A percentile compares a stretch with the other conserved stretches of the same genome.
Evolutionary conservation across 345 rosid genomes (phyloP).

Genomic region (Hibiscus tridactylites): DNA sequence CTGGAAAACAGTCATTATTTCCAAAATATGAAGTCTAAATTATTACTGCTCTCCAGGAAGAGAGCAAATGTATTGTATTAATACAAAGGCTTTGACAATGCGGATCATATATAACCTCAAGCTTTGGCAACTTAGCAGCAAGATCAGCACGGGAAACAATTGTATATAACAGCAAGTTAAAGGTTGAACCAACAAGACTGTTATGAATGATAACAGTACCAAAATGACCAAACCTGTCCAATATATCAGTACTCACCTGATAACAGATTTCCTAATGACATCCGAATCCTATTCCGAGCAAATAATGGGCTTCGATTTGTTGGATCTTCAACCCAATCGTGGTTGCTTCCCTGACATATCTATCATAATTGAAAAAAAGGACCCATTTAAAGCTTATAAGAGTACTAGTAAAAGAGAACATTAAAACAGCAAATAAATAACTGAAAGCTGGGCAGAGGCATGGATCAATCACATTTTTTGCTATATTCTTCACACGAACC

Average conservation of each 20-base stretch:
- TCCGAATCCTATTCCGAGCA: slow-evolving; percentile 80
- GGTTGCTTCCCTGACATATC: slow-evolving; percentile 52
- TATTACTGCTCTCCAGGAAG: background rate
- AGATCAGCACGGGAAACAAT: background rate
- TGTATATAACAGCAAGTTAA: background rate
- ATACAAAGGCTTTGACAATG: background rate
- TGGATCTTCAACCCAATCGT: slow-evolving; percentile 86
- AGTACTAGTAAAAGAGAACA: background rate
- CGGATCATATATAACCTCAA: slow-evolving; percentile 1
- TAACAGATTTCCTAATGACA: slow-evolving; percentile 45
- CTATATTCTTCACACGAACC: slow-evolving; percentile 28
- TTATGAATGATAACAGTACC: background rate
- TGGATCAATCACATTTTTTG: background rate
- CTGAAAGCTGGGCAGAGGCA: background rate
- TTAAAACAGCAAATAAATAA: background rate
- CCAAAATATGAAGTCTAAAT: slow-evolving; percentile 5
- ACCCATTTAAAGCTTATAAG: background rate
- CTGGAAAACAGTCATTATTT: slow-evolving; percentile 28
- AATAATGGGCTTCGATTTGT: slow-evolving; percentile 60
- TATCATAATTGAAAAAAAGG: slow-evolving; percentile 14
- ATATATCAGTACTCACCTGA: slow-evolving; percentile 46
- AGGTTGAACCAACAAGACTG: background rate
- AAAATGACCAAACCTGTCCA: background rate
- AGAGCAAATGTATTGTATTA: background rate
- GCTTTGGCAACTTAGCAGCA: slow-evolving; percentile 5